Base-by-base conservation (phyloP, 2,329 filamentous ascomycete genomes). In the Paraconiothyrium brasiliense region DNA sequence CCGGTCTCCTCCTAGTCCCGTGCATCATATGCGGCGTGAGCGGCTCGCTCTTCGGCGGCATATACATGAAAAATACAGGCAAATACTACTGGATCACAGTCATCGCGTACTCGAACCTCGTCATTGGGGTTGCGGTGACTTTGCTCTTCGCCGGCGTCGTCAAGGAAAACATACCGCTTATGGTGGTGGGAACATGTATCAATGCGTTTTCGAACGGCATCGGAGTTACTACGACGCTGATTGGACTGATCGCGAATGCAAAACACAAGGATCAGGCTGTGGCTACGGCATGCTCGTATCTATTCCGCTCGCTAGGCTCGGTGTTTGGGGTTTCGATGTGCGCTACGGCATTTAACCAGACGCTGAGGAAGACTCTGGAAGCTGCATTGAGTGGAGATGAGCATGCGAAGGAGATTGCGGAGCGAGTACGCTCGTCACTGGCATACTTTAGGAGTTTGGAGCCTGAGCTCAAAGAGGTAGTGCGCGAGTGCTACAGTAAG, bases 221-320 rank as follows among this genome's bases (percentile, higher is more conserved):
- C 69, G 90, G 88, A 6, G 86, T 92, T 41, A 93, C 91, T 0
- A 90, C 89, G 0, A 89, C 89, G 0, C 84, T 94, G 37, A 88
- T 93, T 50, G 90, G 85, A 1, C 82, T 93, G 41, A 86, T 94
- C 65, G 88, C 91, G 35, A 92, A 93, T 71, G 86, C 89, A 0
- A 80, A 85, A 1, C 81, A 83, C 3, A 83, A 87, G 47, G 91
- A 94, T 67, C 88, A 91, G 63, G 91, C 92, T 1, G 86, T 94
- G 1, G 90, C 89, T 4, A 91, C 92, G 16, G 92, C 92, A 8
- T 93, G 90, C 75, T 91, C 89, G 22, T 94, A 94, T 78, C 86
- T 94, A 27, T 94, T 94, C 82, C 88, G 92, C 43, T 90, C 89
- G 1, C 82, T 94, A 0, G 92, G 87, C 11, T 85, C 84, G 16